These are phyloP conservation scores for Cephalotrichum gorgonifer DNA, from an alignment of 2,329 filamentous ascomycete genomes.

Conservation along the genomic window DNA sequence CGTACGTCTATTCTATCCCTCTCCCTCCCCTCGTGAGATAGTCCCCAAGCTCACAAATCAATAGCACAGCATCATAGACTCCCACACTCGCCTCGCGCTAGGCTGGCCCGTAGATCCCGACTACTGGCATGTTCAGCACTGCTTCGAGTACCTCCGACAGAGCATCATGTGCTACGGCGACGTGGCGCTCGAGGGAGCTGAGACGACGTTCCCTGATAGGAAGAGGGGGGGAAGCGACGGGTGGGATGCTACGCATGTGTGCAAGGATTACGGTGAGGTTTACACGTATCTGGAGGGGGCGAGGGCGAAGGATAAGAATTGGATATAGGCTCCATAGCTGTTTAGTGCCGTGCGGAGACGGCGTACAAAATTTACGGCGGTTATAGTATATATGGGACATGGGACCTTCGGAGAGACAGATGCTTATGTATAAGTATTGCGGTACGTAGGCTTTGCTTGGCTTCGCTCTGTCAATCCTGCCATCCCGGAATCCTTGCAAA, in stretches of 20 bases:
- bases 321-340: too few species aligned
- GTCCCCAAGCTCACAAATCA: background rate
- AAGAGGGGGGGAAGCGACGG: conserved; percentile 26
- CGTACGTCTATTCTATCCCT: conserved; percentile 11
- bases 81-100: conserved; percentile 15
- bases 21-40: background rate
- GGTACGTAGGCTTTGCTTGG: too few species aligned
- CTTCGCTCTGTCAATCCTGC: too few species aligned
- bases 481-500: too few species aligned
- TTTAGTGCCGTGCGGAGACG: too few species aligned
- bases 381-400: too few species aligned
- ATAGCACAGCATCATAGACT: conserved; percentile 22
- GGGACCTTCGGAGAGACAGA: too few species aligned
- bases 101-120: conserved; percentile 6
- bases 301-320: conserved; percentile 21
- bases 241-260: conserved; percentile 32
- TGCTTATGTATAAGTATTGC: too few species aligned
- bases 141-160: conserved; percentile 36
- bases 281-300: conserved; percentile 21
- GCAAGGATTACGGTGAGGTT: conserved; percentile 25
- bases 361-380: too few species aligned
- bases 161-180: conserved; percentile 35
- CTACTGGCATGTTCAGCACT: conserved; percentile 32
- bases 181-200: conserved; percentile 31
- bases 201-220: conserved; percentile 25